Base-by-base conservation (phyloP, 176 grass and related monocot species). In the Microstegium vimineum region DNA sequence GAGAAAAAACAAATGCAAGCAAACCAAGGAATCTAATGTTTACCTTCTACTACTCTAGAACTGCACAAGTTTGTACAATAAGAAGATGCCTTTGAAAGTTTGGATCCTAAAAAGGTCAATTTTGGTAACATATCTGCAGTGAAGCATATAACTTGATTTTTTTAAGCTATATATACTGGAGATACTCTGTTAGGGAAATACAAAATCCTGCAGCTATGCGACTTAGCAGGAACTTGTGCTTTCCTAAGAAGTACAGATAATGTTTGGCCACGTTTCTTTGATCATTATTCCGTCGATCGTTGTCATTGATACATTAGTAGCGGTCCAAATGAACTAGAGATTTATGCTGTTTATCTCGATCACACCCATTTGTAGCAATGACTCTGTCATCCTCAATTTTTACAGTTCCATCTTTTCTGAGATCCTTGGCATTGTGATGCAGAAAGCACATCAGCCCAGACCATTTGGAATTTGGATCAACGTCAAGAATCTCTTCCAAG, bases 201-300 rank as follows among this genome's bases (percentile, higher is more conserved):
- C 43, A 73, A 6, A 61, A n/a, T 7, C 57, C n/a, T 45, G 17
- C 22, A 2, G 49, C 47, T 31, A 76, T 66, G 10, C 41, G 42
- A 80, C 35, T 60, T 49, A 65, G 65, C 41, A 65, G 11, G 13
- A 43, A 25, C 18, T 73, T 65, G 26, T 25, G 36, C 30, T 49
- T 46, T 66, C 41, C 15, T 79, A 36, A 86, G 57, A 80, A 73
- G 42, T 75, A 46, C 32, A 80, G 42, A 63, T 22, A 62, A 25
- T 47, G 10, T 5, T n/a, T 51, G 28, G 38, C 12, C 8, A 49
- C 26, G 12, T 33, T 78, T 71, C 10, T 38, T n/a, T 31, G 10
- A 28, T 33, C 20, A 62, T 78, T 73, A 35, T 79, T 63, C 42
- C 18, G 8, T 34, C 16, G 42, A 41, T 66, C 60, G 43, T 27